A percentile compares a stretch with the other conserved stretches of the same genome.
phyloP scores from a whole-genome alignment of 352 stramenopile genomes.

The Phytophthora europaea region DNA sequence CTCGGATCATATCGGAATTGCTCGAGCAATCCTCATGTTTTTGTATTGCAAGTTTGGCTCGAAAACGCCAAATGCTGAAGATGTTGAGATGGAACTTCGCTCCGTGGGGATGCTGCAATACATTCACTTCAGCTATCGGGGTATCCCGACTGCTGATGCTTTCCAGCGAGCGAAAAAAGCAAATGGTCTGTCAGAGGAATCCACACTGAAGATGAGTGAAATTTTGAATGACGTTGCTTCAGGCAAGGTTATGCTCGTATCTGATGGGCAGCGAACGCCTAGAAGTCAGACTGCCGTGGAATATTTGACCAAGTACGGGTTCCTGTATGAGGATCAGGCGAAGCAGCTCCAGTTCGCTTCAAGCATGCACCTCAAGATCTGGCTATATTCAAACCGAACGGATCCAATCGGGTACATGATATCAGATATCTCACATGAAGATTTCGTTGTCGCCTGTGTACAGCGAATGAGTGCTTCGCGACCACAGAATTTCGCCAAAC shows the following conservation, averaged over 20 bases:
- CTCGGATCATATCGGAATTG: constrained; percentile 51
- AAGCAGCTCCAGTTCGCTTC: constrained; percentile 34
- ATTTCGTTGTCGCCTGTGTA: constrained; percentile 43
- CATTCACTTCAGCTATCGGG: constrained; percentile 33
- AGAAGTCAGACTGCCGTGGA: constrained; percentile 36
- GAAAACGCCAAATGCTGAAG: constrained; percentile 13
- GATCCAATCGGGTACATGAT: constrained; percentile 41
- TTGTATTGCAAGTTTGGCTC: constrained; percentile 35
- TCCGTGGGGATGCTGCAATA: constrained; percentile 30
- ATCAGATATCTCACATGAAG: constrained; percentile 41
- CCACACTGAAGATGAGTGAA: constrained; percentile 20
- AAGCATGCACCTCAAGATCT: constrained; percentile 43
- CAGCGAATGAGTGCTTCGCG: constrained; percentile 30
- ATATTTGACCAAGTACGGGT: constrained; percentile 37
- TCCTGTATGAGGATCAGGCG: constrained; percentile 33
- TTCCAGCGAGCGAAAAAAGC: constrained; percentile 29
- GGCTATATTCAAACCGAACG: constrained; percentile 41
- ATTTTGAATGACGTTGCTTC: constrained; percentile 46
- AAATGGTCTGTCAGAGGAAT: constrained; percentile 11
- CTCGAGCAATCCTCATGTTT: constrained; percentile 41
- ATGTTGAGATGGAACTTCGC: constrained; percentile 30
- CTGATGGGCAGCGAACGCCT: constrained; percentile 28
- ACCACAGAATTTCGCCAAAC: constrained; percentile 38
- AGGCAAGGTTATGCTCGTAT: constrained; percentile 32
- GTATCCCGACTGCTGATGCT: constrained; percentile 37